Conservation (phyloP, 208 protist species). For the Wallacemonas collosoma region DNA sequence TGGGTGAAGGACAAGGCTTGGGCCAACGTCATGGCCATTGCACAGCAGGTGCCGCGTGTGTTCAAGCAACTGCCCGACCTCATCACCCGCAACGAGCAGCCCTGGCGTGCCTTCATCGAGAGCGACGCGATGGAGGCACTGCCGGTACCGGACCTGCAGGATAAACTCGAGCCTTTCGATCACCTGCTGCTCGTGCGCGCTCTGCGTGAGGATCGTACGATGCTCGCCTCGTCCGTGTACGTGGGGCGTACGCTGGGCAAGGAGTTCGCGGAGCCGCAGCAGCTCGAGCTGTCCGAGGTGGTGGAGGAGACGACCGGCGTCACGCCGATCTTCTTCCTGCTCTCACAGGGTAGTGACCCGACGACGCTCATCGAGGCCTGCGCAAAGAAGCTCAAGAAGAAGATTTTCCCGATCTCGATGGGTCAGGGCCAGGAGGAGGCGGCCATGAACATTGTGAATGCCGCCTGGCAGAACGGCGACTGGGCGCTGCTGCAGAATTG, state of each 20-base stretch:
- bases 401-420: slow-evolving; percentile 97
- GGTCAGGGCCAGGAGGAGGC: slow-evolving; percentile 98
- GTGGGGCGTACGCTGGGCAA: slow-evolving; percentile 92
- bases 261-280: slow-evolving; percentile 91
- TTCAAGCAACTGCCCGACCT: slow-evolving; percentile 96
- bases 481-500: slow-evolving; percentile 98
- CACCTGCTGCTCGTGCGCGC: slow-evolving; percentile 95
- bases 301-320: slow-evolving; percentile 88
- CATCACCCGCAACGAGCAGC: slow-evolving; percentile 91
- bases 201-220: slow-evolving; percentile 95
- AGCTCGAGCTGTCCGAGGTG: slow-evolving; percentile 88
- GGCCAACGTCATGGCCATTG: slow-evolving; percentile 94
- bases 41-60: slow-evolving; percentile 79
- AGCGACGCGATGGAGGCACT: slow-evolving; percentile 92
- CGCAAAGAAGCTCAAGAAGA: slow-evolving; percentile 95
- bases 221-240: slow-evolving; percentile 94
- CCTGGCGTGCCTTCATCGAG: slow-evolving; percentile 96
- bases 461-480: slow-evolving; percentile 85
- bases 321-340: slow-evolving; percentile 96
- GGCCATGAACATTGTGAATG: slow-evolving; percentile 91
- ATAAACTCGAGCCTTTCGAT: slow-evolving; percentile 94
- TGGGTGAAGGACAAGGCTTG: slow-evolving; percentile 97
- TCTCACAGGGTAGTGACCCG: slow-evolving; percentile 97
- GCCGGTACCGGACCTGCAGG: slow-evolving; percentile 91
- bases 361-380: slow-evolving; percentile 94